phyloP scores from a whole-genome alignment of 352 stramenopile genomes.

The Globisporangium iwayamae region DNA sequence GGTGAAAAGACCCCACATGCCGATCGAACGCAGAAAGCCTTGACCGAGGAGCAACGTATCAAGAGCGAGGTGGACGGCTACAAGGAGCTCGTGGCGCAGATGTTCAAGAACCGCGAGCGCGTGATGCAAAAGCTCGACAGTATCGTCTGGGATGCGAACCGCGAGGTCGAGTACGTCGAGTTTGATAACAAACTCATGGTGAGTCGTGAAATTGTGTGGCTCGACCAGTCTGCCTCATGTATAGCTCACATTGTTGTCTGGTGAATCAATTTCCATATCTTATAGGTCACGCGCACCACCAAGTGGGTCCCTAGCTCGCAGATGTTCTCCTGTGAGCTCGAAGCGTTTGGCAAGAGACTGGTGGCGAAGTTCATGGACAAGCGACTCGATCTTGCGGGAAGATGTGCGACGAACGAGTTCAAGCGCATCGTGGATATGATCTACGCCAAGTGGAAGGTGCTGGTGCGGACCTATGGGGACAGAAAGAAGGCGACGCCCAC shows the following conservation, averaged over 20 bases:
- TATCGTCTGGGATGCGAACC: constrained; percentile 38
- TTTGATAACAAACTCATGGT: constrained; percentile 27
- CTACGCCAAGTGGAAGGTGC: constrained; percentile 39
- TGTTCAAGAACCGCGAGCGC: constrained; percentile 45
- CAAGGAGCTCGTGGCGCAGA: constrained; percentile 48
- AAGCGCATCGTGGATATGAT: constrained; percentile 35
- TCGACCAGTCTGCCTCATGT: too few species aligned
- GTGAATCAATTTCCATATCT: too few species aligned
- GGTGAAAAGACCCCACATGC: constrained; percentile 28
- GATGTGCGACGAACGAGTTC: constrained; percentile 30
- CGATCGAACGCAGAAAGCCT: constrained; percentile 19
- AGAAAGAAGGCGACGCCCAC: constrained; percentile 39
- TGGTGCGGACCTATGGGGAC: constrained; percentile 47
- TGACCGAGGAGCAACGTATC: constrained; percentile 24
- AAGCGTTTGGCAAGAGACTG: constrained; percentile 31
- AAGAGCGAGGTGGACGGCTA: constrained; percentile 53
- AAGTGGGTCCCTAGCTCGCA: neutral
- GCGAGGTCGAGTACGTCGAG: constrained; percentile 19
- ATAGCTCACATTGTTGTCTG: too few species aligned
- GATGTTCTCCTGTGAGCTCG: constrained; percentile 28
- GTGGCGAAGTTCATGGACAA: constrained; percentile 25
- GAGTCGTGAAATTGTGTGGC: neutral
- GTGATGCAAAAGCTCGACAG: constrained; percentile 27
- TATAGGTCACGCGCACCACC: constrained; percentile 9
- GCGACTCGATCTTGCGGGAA: constrained; percentile 29